These are phyloP conservation scores for Diaporthe ilicicola DNA, from an alignment of 2,329 filamentous ascomycete genomes.

Conservation along the genomic window DNA sequence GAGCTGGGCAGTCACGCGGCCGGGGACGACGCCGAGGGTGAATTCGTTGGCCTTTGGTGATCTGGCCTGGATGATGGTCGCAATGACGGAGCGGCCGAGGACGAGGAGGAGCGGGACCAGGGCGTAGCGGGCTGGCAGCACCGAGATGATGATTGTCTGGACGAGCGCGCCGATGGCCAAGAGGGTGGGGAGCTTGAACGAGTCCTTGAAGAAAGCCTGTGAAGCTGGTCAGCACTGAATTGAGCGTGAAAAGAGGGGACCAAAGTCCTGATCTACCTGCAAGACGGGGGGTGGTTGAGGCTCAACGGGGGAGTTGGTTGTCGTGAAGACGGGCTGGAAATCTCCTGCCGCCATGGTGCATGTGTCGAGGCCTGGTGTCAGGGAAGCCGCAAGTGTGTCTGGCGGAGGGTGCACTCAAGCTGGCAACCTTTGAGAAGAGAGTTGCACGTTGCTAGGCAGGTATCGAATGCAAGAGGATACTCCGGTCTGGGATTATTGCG, in stretches of 20 bases:
- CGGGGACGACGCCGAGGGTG: constrained; percentile 22
- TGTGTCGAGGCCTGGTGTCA: not conserved
- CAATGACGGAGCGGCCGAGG: constrained; percentile 22
- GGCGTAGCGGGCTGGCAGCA: constrained; percentile 28
- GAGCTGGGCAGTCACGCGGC: constrained; percentile 30
- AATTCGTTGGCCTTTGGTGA: constrained; percentile 23
- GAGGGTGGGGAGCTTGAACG: constrained; percentile 29
- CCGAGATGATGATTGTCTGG: constrained; percentile 13
- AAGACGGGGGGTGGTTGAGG: not conserved
- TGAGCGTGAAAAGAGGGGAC: not conserved
- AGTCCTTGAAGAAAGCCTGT: constrained; percentile 31
- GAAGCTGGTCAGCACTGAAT: not conserved
- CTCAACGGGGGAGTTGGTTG: not conserved
- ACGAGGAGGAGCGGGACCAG: constrained; percentile 24
- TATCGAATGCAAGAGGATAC: too few species aligned
- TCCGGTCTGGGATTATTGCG: too few species aligned
- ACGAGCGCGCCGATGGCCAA: constrained; percentile 29
- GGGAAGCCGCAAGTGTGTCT: not conserved
- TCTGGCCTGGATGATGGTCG: constrained; percentile 12
- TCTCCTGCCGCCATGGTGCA: constrained; percentile 23
- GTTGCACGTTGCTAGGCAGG: too few species aligned
- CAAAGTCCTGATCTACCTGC: not conserved
- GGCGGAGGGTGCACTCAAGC: too few species aligned
- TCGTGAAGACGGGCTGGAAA: constrained; percentile 22
- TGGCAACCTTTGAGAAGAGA: too few species aligned